Percentiles rank a stretch among this genome's conserved stretches.
phyloP scores from a whole-genome alignment of 1,284 basidiomycete genomes.

The Coriolopsis trogii region DNA sequence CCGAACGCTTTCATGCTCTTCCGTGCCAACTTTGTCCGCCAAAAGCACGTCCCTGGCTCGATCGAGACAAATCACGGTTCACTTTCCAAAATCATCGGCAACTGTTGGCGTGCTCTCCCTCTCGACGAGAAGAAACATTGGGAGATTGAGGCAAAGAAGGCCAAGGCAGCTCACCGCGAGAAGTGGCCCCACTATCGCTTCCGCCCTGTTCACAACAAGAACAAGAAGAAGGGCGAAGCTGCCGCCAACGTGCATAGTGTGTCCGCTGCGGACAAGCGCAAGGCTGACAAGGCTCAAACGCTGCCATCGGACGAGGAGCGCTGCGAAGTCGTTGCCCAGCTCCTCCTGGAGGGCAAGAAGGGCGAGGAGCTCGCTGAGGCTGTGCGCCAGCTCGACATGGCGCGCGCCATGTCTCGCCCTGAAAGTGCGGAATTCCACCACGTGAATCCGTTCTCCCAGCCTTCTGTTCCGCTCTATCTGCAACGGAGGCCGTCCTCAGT shows the following conservation, averaged over 20 bases:
- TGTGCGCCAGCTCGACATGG: slow-evolving; percentile 55
- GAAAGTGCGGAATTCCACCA: slow-evolving; percentile 19
- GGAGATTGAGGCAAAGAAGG: slow-evolving; percentile 66
- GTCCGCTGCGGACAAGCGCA: slow-evolving; percentile 23
- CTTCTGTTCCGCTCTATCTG: slow-evolving; percentile 31
- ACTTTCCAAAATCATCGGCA: slow-evolving; percentile 73
- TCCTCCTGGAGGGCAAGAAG: slow-evolving; percentile 51
- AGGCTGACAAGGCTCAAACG: slow-evolving; percentile 30
- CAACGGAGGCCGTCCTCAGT: slow-evolving; percentile 68
- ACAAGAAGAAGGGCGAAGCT: slow-evolving; percentile 41
- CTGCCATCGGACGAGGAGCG: slow-evolving; percentile 48
- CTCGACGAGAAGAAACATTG: slow-evolving; percentile 68
- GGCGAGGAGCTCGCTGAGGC: slow-evolving; percentile 63
- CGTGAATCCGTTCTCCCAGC: slow-evolving; percentile 16
- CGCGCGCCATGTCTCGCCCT: slow-evolving; percentile 30
- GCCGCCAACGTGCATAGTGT: slow-evolving; percentile 13
- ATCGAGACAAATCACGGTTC: slow-evolving; percentile 86
- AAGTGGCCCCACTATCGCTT: slow-evolving; percentile 73
- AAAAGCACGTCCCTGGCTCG: slow-evolving; percentile 79
- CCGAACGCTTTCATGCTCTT: slow-evolving; percentile 96
- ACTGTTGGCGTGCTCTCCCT: slow-evolving; percentile 68
- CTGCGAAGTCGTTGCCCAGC: slow-evolving; percentile 52
- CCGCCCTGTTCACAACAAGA: slow-evolving; percentile 67
- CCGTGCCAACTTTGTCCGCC: slow-evolving; percentile 84
- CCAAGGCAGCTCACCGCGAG: slow-evolving; percentile 66